phyloP scores from a whole-genome alignment of 106 monocot genomes.

The Ottelia alismoides region DNA sequence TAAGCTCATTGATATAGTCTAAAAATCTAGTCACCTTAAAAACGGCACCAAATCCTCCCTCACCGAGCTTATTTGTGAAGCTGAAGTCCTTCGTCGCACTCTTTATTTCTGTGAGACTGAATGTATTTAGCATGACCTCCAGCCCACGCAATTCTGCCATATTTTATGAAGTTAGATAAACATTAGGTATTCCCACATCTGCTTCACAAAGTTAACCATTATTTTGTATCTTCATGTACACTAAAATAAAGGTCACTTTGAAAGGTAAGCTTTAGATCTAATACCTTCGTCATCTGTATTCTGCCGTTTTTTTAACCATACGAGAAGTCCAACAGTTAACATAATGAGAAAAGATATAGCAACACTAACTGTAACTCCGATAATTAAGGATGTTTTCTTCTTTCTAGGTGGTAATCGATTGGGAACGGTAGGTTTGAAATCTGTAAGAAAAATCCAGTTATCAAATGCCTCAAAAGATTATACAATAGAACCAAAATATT shows the following conservation, averaged over 20 bases:
- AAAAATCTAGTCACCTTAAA: slow-evolving; percentile 5
- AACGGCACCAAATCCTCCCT: slow-evolving; percentile 10
- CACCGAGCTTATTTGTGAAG: slow-evolving; percentile 1
- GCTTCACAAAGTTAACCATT: background rate
- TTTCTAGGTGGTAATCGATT: slow-evolving; percentile 6
- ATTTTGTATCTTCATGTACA: no score
- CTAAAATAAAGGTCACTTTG: no score
- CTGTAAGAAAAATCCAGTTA: background rate
- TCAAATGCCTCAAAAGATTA: background rate
- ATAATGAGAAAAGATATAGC: slow-evolving; percentile 1
- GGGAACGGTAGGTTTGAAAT: slow-evolving; percentile 19
- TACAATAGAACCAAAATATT: background rate
- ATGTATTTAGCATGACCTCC: background rate
- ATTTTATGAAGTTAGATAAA: background rate
- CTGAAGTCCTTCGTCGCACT: slow-evolving; percentile 3
- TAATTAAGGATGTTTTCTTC: slow-evolving; percentile 5
- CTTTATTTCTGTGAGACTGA: slow-evolving; percentile 3
- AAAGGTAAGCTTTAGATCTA: no score
- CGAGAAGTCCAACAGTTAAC: background rate
- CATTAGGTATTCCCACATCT: background rate
- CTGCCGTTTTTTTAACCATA: background rate
- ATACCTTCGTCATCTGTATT: slow-evolving; percentile 8
- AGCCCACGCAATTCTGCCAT: slow-evolving; percentile 3
- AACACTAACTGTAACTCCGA: slow-evolving; percentile 2
- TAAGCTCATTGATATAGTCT: no score